These are phyloP conservation scores for Cavenderia fasciculata DNA, from an alignment of 78 protist species.

Conservation along the genomic window DNA sequence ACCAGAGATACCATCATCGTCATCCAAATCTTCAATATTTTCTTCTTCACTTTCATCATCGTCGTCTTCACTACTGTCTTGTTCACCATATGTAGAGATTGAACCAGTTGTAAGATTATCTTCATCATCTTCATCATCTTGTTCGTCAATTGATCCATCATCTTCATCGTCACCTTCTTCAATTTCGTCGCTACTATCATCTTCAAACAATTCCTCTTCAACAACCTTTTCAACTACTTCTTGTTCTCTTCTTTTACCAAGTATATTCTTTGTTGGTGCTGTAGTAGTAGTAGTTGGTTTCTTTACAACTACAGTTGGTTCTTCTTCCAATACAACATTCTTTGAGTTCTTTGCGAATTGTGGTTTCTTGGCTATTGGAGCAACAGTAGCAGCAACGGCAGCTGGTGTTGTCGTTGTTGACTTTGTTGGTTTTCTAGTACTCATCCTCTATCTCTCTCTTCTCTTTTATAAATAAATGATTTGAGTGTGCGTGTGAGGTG, in stretches of 20 bases:
- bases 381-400: background rate
- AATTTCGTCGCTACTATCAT: slow-evolving; percentile 9
- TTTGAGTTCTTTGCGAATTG: background rate
- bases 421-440: slow-evolving; percentile 6
- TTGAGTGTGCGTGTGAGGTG: too few species aligned
- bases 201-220: background rate
- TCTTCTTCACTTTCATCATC: slow-evolving; percentile 13
- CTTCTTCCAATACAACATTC: background rate
- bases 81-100: background rate
- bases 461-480: too few species aligned
- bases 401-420: background rate
- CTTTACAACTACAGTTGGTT: background rate
- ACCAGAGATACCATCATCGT: slow-evolving; percentile 17
- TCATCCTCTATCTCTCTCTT: too few species aligned
- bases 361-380: background rate
- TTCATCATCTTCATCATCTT: background rate
- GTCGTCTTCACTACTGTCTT: slow-evolving; percentile 2
- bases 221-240: slow-evolving; percentile 1
- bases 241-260: slow-evolving; percentile 16
- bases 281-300: background rate
- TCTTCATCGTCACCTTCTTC: slow-evolving; percentile 22
- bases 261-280: background rate
- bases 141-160: background rate
- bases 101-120: background rate
- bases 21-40: slow-evolving; percentile 40